These are phyloP conservation scores for Phyllachora maydis DNA, from an alignment of 2,329 filamentous ascomycete species.

Conservation along the genomic window DNA sequence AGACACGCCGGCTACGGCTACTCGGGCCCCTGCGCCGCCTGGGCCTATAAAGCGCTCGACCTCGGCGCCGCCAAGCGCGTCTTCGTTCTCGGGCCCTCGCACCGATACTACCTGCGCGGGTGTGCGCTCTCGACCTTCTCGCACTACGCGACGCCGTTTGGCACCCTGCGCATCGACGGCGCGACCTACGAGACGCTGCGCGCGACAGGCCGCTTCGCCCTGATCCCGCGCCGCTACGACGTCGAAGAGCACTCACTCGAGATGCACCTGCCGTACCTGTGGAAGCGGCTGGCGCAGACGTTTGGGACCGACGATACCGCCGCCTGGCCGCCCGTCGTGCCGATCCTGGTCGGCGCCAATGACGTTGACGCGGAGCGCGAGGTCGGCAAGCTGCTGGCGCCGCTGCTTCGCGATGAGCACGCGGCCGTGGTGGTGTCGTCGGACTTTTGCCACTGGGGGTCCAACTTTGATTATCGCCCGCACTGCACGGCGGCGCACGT, in stretches of 20 bases:
- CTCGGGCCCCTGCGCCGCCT: slow-evolving; percentile 81
- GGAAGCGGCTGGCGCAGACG: slow-evolving; percentile 43
- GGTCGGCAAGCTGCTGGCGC: slow-evolving; percentile 51
- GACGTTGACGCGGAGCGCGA: slow-evolving; percentile 40
- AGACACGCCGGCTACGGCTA: slow-evolving; percentile 90
- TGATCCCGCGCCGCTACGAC: slow-evolving; percentile 48
- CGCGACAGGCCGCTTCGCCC: slow-evolving; percentile 30
- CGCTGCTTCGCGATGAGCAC: slow-evolving; percentile 53
- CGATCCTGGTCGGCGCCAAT: slow-evolving; percentile 70
- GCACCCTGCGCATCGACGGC: slow-evolving; percentile 44
- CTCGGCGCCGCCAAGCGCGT: slow-evolving; percentile 66
- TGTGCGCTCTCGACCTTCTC: slow-evolving; percentile 58
- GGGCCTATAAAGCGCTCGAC: slow-evolving; percentile 82
- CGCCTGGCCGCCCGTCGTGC: slow-evolving; percentile 54
- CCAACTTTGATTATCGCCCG: slow-evolving; percentile 64
- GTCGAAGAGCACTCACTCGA: slow-evolving; percentile 82
- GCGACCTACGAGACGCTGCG: slow-evolving; percentile 27
- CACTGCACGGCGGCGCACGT: no score
- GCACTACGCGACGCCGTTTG: slow-evolving; percentile 55
- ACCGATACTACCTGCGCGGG: slow-evolving; percentile 61
- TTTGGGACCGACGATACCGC: slow-evolving; percentile 18
- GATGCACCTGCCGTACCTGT: slow-evolving; percentile 90
- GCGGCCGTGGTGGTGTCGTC: slow-evolving; percentile 81
- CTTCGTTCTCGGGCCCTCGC: slow-evolving; percentile 83
- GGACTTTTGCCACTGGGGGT: slow-evolving; percentile 94